These are phyloP conservation scores for Kwoniella newhampshirensis DNA, from an alignment of 768 basidiomycete genomes.

Conservation along the genomic window DNA sequence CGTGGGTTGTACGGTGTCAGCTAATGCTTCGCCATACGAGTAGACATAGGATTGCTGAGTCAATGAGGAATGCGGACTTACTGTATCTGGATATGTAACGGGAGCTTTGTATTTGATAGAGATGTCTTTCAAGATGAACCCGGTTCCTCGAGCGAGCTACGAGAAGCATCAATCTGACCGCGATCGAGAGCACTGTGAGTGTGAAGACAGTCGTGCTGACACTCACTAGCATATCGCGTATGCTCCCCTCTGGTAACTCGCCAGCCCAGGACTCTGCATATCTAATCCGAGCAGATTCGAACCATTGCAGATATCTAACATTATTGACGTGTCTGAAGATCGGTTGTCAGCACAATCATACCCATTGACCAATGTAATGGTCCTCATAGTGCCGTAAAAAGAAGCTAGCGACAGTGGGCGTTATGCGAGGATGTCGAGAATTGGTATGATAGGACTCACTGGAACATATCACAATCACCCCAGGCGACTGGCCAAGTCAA, in stretches of 20 bases:
- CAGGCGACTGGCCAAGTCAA: slow-evolving; percentile 47
- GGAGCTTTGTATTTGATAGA: slow-evolving; percentile 38
- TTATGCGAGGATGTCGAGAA: no score
- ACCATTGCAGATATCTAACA: slow-evolving; percentile 40
- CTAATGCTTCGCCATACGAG: neutral
- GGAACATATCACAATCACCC: slow-evolving; percentile 47
- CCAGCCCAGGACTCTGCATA: slow-evolving; percentile 30
- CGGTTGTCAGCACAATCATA: neutral
- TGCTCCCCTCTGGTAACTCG: slow-evolving; percentile 22
- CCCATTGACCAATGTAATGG: no score
- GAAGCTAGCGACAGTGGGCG: no score
- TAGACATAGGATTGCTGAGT: neutral
- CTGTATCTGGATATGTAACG: slow-evolving; percentile 44
- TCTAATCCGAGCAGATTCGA: slow-evolving; percentile 41
- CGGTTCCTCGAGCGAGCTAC: slow-evolving; percentile 19
- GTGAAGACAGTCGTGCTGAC: neutral
- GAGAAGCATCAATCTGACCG: neutral
- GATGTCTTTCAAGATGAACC: slow-evolving; percentile 44
- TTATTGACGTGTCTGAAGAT: slow-evolving; percentile 48
- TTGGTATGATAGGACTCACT: no score
- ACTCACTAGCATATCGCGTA: slow-evolving; percentile 36
- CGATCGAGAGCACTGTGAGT: neutral
- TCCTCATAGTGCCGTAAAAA: no score
- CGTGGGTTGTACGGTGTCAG: neutral
- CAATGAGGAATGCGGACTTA: slow-evolving; percentile 25